Conservation (phyloP, 2,329 filamentous ascomycete genomes). For the Zasmidium angulare region DNA sequence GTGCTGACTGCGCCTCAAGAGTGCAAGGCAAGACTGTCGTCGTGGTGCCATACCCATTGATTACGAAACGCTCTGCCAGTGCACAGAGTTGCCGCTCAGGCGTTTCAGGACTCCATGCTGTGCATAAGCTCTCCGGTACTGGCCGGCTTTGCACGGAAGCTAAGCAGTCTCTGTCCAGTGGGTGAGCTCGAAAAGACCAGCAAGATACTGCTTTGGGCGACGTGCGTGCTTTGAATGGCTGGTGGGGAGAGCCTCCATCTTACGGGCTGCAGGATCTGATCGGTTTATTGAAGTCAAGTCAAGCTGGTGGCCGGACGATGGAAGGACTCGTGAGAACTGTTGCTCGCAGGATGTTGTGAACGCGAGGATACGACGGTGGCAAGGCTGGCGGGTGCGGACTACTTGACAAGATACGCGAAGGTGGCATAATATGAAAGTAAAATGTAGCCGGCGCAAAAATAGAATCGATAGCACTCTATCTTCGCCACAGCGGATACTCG, state of each 20-base stretch:
- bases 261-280: not conserved
- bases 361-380: not conserved
- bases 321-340: not conserved
- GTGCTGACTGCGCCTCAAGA: not conserved
- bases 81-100: conserved; percentile 12
- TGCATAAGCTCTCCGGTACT: conserved; percentile 8
- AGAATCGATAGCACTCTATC: not conserved
- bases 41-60: not conserved
- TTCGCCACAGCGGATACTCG: not conserved
- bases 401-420: not conserved
- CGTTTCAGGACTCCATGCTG: conserved; percentile 15
- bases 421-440: not conserved
- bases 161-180: conserved; percentile 9
- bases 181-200: not conserved
- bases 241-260: not conserved
- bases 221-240: not conserved
- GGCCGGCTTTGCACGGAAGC: conserved; percentile 8
- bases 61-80: conserved; percentile 1
- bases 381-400: not conserved
- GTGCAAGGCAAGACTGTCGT: not conserved
- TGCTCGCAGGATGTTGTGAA: not conserved
- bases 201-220: not conserved
- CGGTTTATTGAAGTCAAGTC: not conserved
- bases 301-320: not conserved
- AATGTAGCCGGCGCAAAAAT: not conserved